These are phyloP conservation scores for Citrus sp. DNA, from an alignment of 345 rosid species.

Conservation along the genomic window DNA sequence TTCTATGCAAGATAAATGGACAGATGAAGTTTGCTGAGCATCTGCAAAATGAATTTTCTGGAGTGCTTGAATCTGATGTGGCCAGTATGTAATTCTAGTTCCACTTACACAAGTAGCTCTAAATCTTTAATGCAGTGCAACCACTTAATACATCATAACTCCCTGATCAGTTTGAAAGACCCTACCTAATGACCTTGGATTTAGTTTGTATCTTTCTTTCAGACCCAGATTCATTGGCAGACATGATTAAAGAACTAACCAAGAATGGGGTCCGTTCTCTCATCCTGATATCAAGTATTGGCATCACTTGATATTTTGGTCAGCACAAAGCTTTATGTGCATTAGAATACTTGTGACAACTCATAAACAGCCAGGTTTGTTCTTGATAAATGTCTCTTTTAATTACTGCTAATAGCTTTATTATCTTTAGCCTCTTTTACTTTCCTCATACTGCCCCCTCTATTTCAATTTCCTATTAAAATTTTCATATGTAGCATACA, in stretches of 20 bases:
- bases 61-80: constrained; percentile 16
- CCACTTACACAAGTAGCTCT: neutral
- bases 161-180: neutral
- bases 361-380: constrained; percentile 1
- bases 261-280: neutral
- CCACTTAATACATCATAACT: neutral
- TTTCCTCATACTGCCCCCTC: neutral
- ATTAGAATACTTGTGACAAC: neutral
- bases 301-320: neutral
- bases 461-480: neutral
- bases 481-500: neutral
- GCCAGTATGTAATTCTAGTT: constrained; percentile 15
- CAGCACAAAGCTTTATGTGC: neutral
- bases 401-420: neutral
- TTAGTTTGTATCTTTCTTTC: constrained; percentile 1
- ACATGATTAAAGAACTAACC: neutral
- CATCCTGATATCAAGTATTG: neutral
- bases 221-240: neutral
- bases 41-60: constrained; percentile 11
- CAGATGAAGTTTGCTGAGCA: constrained; percentile 29
- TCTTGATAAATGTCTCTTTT: neutral
- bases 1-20: constrained; percentile 34
- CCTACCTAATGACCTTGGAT: neutral
- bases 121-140: neutral
- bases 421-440: neutral